A percentile compares a stretch with the other conserved stretches of the same genome.
Conservation (phyloP, 2,329 filamentous ascomycete species). For the Coniochaeta sp. region DNA sequence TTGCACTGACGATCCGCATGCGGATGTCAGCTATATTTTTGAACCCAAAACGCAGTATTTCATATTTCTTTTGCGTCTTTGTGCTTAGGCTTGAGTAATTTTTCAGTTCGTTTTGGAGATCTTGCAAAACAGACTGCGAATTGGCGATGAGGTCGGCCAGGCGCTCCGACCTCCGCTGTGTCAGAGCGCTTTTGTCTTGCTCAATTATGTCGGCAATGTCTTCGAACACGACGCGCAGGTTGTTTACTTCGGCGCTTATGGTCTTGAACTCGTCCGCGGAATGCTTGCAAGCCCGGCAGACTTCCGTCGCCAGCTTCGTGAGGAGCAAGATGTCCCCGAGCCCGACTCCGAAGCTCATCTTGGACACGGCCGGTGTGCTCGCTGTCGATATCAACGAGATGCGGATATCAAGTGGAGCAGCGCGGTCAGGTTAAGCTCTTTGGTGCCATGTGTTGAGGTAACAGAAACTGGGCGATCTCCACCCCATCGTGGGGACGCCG, state of each 20-base stretch:
- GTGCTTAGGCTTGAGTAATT: conserved; percentile 18
- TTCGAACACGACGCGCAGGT: not conserved
- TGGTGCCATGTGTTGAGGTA: not conserved
- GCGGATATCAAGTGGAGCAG: not conserved
- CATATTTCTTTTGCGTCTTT: conserved; percentile 18
- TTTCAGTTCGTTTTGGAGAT: conserved; percentile 15
- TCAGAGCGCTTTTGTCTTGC: not conserved
- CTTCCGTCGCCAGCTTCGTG: not conserved
- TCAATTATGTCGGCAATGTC: not conserved
- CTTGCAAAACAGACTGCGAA: conserved; percentile 11
- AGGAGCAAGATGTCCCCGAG: not conserved
- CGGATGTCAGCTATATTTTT: conserved; percentile 18
- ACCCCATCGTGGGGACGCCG: not conserved
- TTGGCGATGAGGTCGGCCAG: not conserved
- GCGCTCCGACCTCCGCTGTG: not conserved
- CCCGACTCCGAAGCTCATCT: not conserved
- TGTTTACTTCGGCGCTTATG: not conserved
- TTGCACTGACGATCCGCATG: conserved; percentile 15
- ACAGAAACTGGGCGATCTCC: not conserved
- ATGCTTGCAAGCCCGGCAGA: not conserved
- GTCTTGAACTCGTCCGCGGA: not conserved
- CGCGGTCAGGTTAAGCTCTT: not conserved
- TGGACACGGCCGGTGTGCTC: not conserved
- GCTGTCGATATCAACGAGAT: not conserved
- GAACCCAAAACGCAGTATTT: conserved; percentile 18